Evolutionary conservation across 1,284 basidiomycete species (phyloP), one percentile per base, ranked within the genome.

Genomic region (Microbotryomycetes sp.): DNA sequence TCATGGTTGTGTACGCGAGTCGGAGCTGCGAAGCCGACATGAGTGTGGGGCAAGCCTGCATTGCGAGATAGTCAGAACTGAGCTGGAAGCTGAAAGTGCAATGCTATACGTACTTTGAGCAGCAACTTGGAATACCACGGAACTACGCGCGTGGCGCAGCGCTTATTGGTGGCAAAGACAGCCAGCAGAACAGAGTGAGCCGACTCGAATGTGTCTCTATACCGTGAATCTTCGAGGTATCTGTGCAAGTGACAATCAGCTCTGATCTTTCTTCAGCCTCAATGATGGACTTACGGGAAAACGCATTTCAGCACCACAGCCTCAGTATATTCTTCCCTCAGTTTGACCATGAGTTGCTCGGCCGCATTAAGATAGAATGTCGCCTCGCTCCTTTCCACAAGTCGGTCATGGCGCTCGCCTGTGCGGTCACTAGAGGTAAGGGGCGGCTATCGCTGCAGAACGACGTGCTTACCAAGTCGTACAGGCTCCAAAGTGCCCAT

Each of bases 151-250:
- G 49, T 27, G 2, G 57, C 52, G 31, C 60, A 59, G 1, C 27
- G 26, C 50, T 65, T 70, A 15, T 50, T 52, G 4, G 46, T n/a
- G 1, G 61, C 56, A 35, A 69, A 67, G 47, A 70, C 41, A 4
- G 70, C 69, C 26, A 72, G 61, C 21, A 72, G 21, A 28, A 67
- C 68, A 1, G 70, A 70, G 41, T 72, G 70, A 0, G 70, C 70
- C 3, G 69, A 62, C 35, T 72, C 70, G 60, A 72, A 72, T 9
- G 69, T 48, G 30, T 72, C 69, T n/a, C 56, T 51, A 51, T 69
- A 66, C n/a, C 11, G 49, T 2, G 62, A 48, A 7, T 57, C 45
- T 24, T 60, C 61, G 27, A 71, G 57, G 27, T 70, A 71, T 2
- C 70, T 71, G 60, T 21, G 15, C 0, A 6, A 2, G n/a, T n/a